Evolutionary conservation across 306 rosid genomes (phyloP).

Genomic region (apple (Malus domestica)): ASM211411v1 NC_041797.1:14661001-14661500

Average conservation of each 20-base stretch:
- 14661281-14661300: constrained; percentile 75
- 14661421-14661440: constrained; percentile 96
- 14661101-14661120: constrained; percentile 42
- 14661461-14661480: constrained; percentile 85
- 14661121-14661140: constrained; percentile 90
- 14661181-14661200: background rate
- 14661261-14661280: constrained; percentile 61
- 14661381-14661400: constrained; percentile 12
- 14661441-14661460: constrained; percentile 75
- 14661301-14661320: constrained; percentile 50
- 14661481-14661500: constrained; percentile 7
- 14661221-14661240: constrained; percentile 7
- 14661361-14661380: background rate
- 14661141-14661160: constrained; percentile 86
- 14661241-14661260: constrained; percentile 46
- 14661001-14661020: background rate
- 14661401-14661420: constrained; percentile 85
- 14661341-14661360: background rate
- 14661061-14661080: background rate
- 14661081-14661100: background rate
- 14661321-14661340: background rate
- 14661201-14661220: background rate
- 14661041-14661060: too few species aligned
- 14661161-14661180: constrained; percentile 65
- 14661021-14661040: background rate